Percentiles rank a stretch among this genome's conserved stretches.
Conservation (phyloP, 2,329 filamentous ascomycete species). For the Aspergillus unguis region DNA sequence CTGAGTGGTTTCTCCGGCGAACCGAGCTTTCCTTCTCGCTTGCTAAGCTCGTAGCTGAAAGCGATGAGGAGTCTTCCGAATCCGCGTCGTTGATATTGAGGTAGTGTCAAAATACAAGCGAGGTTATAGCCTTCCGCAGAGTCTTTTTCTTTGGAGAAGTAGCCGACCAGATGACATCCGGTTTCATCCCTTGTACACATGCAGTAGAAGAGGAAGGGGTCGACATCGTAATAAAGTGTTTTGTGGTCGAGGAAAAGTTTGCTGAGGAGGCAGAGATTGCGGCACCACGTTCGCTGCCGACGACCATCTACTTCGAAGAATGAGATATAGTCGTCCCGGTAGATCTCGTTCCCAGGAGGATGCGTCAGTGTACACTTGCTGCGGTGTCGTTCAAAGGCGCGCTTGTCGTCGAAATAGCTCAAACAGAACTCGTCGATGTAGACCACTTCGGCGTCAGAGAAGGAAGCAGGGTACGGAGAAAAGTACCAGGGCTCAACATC, state of each 20-base stretch:
- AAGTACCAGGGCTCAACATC: slow-evolving; percentile 99
- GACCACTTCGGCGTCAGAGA: slow-evolving; percentile 82
- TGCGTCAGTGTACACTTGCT: slow-evolving; percentile 87
- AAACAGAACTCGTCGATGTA: slow-evolving; percentile 98
- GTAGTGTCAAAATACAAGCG: slow-evolving; percentile 93
- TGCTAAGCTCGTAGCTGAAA: slow-evolving; percentile 95
- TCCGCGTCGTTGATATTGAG: slow-evolving; percentile 92
- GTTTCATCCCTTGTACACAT: slow-evolving; percentile 90
- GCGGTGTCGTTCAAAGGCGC: slow-evolving; percentile 80
- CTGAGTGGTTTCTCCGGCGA: slow-evolving; percentile 96
- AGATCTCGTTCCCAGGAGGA: slow-evolving; percentile 96
- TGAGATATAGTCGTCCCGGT: slow-evolving; percentile 82
- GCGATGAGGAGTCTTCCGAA: slow-evolving; percentile 92
- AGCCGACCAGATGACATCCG: slow-evolving; percentile 96
- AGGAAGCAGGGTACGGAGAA: slow-evolving; percentile 88
- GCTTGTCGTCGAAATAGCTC: slow-evolving; percentile 79
- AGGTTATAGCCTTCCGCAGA: slow-evolving; percentile 96
- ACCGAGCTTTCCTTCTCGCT: slow-evolving; percentile 90
- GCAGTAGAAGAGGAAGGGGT: slow-evolving; percentile 95
- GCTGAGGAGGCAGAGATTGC: slow-evolving; percentile 91
- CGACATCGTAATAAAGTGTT: slow-evolving; percentile 96
- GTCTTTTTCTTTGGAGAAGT: slow-evolving; percentile 98
- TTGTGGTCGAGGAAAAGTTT: slow-evolving; percentile 99
- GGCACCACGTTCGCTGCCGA: slow-evolving; percentile 97
- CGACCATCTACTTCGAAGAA: slow-evolving; percentile 98